Percentiles rank a stretch among this genome's conserved stretches.
Evolutionary conservation across 2,329 filamentous ascomycete species (phyloP).

Genomic region (Lasiodiplodia sp.): DNA sequence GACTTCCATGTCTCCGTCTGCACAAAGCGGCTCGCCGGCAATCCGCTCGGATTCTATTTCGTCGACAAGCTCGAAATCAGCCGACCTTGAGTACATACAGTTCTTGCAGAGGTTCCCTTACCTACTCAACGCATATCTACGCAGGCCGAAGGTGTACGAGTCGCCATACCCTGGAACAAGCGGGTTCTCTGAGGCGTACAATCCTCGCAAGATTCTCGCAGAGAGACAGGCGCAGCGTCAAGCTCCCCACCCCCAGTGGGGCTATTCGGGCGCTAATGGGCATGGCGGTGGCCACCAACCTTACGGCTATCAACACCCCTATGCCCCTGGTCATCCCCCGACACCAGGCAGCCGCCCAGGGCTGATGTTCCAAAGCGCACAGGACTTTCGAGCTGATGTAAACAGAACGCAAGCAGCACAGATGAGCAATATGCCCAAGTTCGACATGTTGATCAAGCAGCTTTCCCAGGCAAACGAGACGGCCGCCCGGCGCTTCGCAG

Average conservation of each 20-base stretch:
- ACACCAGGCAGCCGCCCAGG: slow-evolving; percentile 35
- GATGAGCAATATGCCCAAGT: slow-evolving; percentile 41
- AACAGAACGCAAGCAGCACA: slow-evolving; percentile 34
- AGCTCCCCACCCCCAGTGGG: not conserved
- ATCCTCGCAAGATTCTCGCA: slow-evolving; percentile 16
- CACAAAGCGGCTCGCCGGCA: slow-evolving; percentile 5
- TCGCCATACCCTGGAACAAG: slow-evolving; percentile 48
- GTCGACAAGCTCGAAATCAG: slow-evolving; percentile 5
- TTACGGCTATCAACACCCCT: not conserved
- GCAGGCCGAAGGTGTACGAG: slow-evolving; percentile 54
- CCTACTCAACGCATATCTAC: slow-evolving; percentile 53
- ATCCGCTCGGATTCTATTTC: slow-evolving; percentile 16
- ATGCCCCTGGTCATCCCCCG: not conserved
- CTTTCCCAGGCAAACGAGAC: slow-evolving; percentile 28
- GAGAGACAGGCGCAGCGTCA: slow-evolving; percentile 14
- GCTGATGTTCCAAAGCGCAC: slow-evolving; percentile 52
- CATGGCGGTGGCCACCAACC: not conserved
- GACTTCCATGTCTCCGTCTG: slow-evolving; percentile 18
- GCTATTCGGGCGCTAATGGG: not conserved
- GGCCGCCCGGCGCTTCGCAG: slow-evolving; percentile 26
- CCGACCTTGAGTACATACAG: slow-evolving; percentile 46
- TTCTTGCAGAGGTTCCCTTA: slow-evolving; percentile 56
- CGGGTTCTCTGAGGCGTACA: slow-evolving; percentile 27
- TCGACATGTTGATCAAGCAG: slow-evolving; percentile 43
- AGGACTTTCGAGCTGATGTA: slow-evolving; percentile 54